Conservation (phyloP, 1,139 yeast genomes). For the Suhomyces chickasaworum region DNA sequence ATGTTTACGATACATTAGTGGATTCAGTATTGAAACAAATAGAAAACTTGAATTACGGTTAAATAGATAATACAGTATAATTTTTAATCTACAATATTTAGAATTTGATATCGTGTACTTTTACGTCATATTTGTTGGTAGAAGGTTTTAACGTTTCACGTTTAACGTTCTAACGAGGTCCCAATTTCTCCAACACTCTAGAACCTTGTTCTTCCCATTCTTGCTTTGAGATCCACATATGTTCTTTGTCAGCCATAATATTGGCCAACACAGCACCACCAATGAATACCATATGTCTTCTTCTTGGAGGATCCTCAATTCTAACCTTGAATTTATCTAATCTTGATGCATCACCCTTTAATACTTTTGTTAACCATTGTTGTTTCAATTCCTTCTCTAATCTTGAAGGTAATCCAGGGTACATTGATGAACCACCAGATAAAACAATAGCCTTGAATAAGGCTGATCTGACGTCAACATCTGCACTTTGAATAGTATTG, state of each 20-base stretch:
- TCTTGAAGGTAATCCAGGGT: constrained; percentile 96
- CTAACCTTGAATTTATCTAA: constrained; percentile 91
- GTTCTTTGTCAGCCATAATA: constrained; percentile 97
- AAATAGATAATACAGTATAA: constrained; percentile 7
- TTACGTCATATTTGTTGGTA: constrained; percentile 12
- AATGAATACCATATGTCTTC: constrained; percentile 97
- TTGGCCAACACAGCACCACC: constrained; percentile 99
- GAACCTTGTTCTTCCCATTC: constrained; percentile 99
- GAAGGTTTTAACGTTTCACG: constrained; percentile 55
- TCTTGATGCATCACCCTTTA: constrained; percentile 84
- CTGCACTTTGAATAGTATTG: constrained; percentile 92
- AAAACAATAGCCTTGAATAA: constrained; percentile 89
- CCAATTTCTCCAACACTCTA: constrained; percentile 79
- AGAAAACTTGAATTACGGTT: constrained; percentile 40
- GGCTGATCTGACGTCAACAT: constrained; percentile 87
- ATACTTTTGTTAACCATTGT: constrained; percentile 87
- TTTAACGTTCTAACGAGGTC: constrained; percentile 89
- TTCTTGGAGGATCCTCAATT: constrained; percentile 98
- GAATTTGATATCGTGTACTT: constrained; percentile 1
- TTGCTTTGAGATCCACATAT: constrained; percentile 94
- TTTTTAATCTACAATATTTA: background rate
- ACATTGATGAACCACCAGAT: constrained; percentile 98
- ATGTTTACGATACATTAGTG: constrained; percentile 45
- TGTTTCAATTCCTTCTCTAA: constrained; percentile 95
- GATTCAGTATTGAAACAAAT: constrained; percentile 46